Evolutionary conservation across 352 stramenopile genomes (phyloP), one percentile per base, ranked within the genome.

Genomic region (Pythium utonaiense): DNA sequence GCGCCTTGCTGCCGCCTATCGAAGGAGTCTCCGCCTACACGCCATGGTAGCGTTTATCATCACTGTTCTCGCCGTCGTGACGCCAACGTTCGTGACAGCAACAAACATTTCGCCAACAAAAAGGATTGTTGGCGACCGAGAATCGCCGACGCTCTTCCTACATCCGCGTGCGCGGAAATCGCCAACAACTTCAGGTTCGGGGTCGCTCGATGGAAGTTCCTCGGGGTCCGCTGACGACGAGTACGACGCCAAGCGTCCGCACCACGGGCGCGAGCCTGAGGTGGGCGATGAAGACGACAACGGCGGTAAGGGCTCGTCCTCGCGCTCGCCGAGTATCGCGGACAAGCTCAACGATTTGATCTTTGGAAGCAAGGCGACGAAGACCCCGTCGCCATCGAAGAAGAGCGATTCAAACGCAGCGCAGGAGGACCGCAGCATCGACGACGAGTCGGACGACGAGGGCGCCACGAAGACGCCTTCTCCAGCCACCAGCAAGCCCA

Each of bases 341-440:
- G 27, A 54, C 4, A 50, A 21, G n/a, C 7, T 22, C 16, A 24
- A 5, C 42, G 42, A 50, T 10, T 8, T 50, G 4, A 17, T 50
- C 40, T 63, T 51, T 17, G 45, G 50, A 34, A 63, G 33, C 27
- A 47, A 34, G 14, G 21, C n/a, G 16, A 45, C 17, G 17, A 45
- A 5, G 16, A 22, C 17, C 17, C 38, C 38, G 38, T 45, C 38
- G 16, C 16, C 38, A n/a, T 24, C 38, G 38, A 45, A 45, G 14
- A 16, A 13, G 38, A 45, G 38, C 38, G 17, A 45, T 10, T 45
- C 38, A 6, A 5, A 45, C 17, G 38, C 38, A n/a, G 17, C 4
- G 1, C 21, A 47, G 5, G 40, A 47, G 40, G 40, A 47, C 40
- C 40, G 40, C 40, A 47, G 40, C 19, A 47, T 47, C n/a, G 40